Base-by-base conservation (phyloP, 148 eudicot genomes). In the Chenopodium berlandieri region DNA sequence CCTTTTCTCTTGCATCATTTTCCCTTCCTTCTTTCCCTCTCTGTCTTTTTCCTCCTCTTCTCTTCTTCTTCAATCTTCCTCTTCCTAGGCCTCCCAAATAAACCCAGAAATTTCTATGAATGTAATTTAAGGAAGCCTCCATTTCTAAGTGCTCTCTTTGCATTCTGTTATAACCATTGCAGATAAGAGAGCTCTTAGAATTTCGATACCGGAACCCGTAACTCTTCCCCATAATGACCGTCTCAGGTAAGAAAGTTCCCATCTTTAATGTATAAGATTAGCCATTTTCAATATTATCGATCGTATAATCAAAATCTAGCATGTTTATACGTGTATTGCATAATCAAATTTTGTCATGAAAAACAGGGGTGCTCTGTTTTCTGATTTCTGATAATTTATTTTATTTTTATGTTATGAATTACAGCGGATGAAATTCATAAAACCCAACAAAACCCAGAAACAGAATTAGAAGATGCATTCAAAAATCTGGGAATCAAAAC, bases 221-320 rank as follows among this genome's bases (percentile, higher is more conserved):
- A 37, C 23, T 11, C 52, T 72, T 75, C 19, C 52, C 25, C 40
- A 74, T 32, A 54, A 75, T 86, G 75, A 65, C 84, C 0, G 71
- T 83, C 80, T 79, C 86, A 84, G 91, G 91, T 89, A 84, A 80
- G 9, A 22, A 65, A 62, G 32, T 3, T 13, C 56, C 16, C 23
- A 30, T 16, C 23, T 63, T 31, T 54, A 31, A 3, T 8, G 0
- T 30, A 9, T 52, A 7, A 25, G 2, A 7, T 27, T 1, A 52
- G 0, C 22, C 3, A 60, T 34, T 71, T 6, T 19, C 50, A 71
- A 34, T 37, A 5, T 40, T 3, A 4, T 7, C 44, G 32, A 22
- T 79, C 66, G 56, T 10, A 64, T 70, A 37, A 71, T n/a, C 32
- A 71, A n/a, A 32, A 17, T 22, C 11, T 52, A 1, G 68, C 68